These are phyloP conservation scores for Polytrichum commune DNA, from an alignment of 225 moss, liverwort and hornwort species.

Conservation along the genomic window DNA sequence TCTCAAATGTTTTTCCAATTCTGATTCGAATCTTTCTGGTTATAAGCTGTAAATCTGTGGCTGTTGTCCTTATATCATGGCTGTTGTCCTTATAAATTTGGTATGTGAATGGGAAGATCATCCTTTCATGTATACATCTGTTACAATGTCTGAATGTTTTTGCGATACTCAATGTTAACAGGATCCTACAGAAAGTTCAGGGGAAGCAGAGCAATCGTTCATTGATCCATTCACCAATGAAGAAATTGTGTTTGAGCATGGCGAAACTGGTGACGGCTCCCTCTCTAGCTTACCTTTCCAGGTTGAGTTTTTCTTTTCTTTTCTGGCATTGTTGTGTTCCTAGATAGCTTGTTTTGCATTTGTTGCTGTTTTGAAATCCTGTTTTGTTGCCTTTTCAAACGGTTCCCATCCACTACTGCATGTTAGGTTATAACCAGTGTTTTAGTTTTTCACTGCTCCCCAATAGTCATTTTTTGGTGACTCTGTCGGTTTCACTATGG, in stretches of 20 bases:
- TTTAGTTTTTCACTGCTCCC: conserved; percentile 6
- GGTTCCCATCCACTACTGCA: not conserved
- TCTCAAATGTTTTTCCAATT: too few relatives aligned
- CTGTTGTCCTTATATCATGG: too few relatives aligned
- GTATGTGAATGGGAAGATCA: too few relatives aligned
- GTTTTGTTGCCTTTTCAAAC: conserved; percentile 2
- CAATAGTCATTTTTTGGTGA: too few relatives aligned
- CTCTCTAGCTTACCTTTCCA: conserved; percentile 71
- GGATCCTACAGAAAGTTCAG: conserved; percentile 16
- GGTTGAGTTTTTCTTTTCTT: conserved; percentile 29
- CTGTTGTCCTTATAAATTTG: too few relatives aligned
- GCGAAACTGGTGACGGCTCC: conserved; percentile 64
- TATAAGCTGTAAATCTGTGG: too few relatives aligned
- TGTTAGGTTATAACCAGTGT: not conserved
- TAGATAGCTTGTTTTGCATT: conserved; percentile 5
- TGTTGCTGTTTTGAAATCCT: not conserved
- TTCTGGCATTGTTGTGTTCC: not conserved
- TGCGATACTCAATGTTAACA: conserved; percentile 7
- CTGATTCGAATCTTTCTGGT: too few relatives aligned
- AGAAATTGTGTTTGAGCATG: conserved; percentile 54
- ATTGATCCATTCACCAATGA: conserved; percentile 30
- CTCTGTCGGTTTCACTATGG: too few relatives aligned
- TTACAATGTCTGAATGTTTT: too few relatives aligned
- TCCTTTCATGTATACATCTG: too few relatives aligned
- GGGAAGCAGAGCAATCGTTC: conserved; percentile 34